Base-by-base conservation (phyloP, 116 monocot genomes). In the Cymodocea nodosa region DNA sequence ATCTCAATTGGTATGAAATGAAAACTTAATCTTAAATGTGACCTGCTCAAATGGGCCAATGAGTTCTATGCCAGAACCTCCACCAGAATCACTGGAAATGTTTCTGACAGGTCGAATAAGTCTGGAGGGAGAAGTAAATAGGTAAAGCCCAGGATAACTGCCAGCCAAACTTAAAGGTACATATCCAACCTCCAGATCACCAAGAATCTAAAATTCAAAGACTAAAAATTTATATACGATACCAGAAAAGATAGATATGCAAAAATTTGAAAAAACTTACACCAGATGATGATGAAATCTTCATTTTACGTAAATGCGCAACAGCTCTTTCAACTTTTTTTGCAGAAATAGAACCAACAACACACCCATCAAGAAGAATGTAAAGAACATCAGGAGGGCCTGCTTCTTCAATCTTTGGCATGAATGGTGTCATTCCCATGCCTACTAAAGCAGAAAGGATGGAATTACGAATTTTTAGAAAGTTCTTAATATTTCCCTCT, bases 31-130 rank as follows among this genome's bases (percentile, higher is more conserved):
- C 56, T 23, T 40, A 36, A 65, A 20, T 65, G 30, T 30, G 14
- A 89, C 94, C 80, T 94, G 95, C 68, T 95, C 95, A 83, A 95
- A 95, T 30, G 95, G 90, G 23, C 90, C 95, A 74, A 95, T 87
- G 54, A 90, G 77, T 75, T 95, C 95, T 66, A 95, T 78, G 70
- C 54, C 63, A 20, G 62, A 34, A 73, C 70, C 56, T 56, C 53
- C 70, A 49, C 69, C 68, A 51, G 73, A 36, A 44, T 24, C 19
- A 65, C 51, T 52, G 17, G 72, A 78, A 59, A 87, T 73, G 76
- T 81, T 95, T 69, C 69, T 85, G 55, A 95, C 87, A 50, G 95
- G 95, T 4, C 95, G 87, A 63, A 87, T 15, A 73, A 95, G 83
- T 80, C 95, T 90, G 35, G 95, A 81, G 39, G 95, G 85, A 85